Base-by-base conservation (phyloP, 129 eudicot species). In the Tanacetum coccineum region DNA sequence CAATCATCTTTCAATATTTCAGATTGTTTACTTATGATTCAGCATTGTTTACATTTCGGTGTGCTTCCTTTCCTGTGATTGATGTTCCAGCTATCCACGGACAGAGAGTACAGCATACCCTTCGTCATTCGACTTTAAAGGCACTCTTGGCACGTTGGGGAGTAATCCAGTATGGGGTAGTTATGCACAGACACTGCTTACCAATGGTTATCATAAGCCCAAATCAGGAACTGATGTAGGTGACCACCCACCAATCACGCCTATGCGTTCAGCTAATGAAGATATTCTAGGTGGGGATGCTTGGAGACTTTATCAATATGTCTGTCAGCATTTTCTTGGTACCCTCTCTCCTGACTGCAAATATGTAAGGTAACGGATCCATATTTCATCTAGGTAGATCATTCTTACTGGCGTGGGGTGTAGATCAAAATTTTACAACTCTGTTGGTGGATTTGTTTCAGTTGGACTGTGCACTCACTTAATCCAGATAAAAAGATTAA, bases 71-170 rank as follows among this genome's bases (percentile, higher is more conserved):
- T 58, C 46, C 19, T 15, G 5, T 59, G 66, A 56, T 51, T 70
- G 18, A 68, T 39, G 36, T 59, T 82, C 12, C 78, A 91, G 95
- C 76, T 91, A 91, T 85, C 97, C 97, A n/a, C 84, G 97, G 1
- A 91, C 97, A 10, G 96, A 91, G 77, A 91, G 97, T 79, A 87
- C 95, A 57, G 96, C 97, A 62, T 91, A 91, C 78, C 97, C 97
- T 72, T 75, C 90, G 17, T 87, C 97, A n/a, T 91, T 83, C 80
- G 96, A 91, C 66, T 91, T 82, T 49, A 84, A 76, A 75, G 95
- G 90, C 62, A 81, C 93, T n/a, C 93, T 91, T 73, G 87, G 76
- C 64, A 55, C 79, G 54, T 85, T 85, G 71, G 70, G 32, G n/a
- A 77, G 73, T 79, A 87, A 81, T 81, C 81, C 95, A 42, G 72